Base-by-base conservation (phyloP, 2,329 filamentous ascomycete genomes). In the Rhynchosporium agropyri region DNA sequence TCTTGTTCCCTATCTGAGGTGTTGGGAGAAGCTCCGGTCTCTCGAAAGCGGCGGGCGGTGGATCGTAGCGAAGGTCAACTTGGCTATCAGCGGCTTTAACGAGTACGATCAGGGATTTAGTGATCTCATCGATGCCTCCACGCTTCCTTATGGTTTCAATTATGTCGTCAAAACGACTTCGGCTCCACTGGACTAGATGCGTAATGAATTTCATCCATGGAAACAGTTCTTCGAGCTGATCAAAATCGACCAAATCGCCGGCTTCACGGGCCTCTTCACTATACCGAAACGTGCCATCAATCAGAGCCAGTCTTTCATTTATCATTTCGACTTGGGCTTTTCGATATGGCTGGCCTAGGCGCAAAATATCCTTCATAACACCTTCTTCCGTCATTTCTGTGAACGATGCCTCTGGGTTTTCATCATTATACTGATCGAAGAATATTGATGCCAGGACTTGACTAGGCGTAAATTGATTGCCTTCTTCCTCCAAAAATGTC, bases 191-290 rank as follows among this genome's bases (percentile, higher is more conserved):
- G 1, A 80, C 73, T 5, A 80, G 71, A 8, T 76, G 72, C 0
- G 79, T 66, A 5, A 82, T 70, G 58, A 85, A 83, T 2, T 73
- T 68, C 0, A 76, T 68, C 83, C 83, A 87, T 3, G 78, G 76
- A 69, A 80, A 88, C 1, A 70, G 65, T 1, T 72, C 70, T 42
- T 77, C 76, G 4, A 88, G 66, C 0, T 68, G 71, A 3, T 78
- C 77, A 31, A 83, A 71, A 48, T 82, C 78, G 13, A 80, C 71
- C 3, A 70, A 58, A 28, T 71, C 68, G 4, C 66, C 66, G 10
- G 65, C 64, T 36, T 64, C 63, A 20, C 58, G 58, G 1, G 75
- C 74, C 43, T 76, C 69, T 2, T 74, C 68, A n/a, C 74, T 72
- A 3, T 70, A 61, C 3, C 66, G 63, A 53, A 81, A 76, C 28